A percentile compares a stretch with the other conserved stretches of the same genome.
Evolutionary conservation across 345 rosid species (phyloP).

Genomic region (Mangifera indica): DNA sequence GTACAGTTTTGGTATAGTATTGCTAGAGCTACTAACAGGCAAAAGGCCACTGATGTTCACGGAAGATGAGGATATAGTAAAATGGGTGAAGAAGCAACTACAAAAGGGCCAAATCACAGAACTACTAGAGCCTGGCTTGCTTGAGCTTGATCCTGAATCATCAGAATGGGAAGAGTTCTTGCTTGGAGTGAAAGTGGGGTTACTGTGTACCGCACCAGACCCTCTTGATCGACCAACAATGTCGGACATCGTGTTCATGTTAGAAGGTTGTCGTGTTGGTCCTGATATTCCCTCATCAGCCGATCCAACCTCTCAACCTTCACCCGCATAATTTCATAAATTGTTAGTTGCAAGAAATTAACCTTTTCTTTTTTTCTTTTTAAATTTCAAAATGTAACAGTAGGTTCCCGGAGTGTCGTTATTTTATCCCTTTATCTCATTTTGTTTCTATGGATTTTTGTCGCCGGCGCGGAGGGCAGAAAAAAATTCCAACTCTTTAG

Average conservation of each 20-base stretch:
- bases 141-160: conserved; percentile 90
- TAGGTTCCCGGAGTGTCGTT: too few relatives aligned
- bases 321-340: conserved; percentile 54
- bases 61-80: conserved; percentile 91
- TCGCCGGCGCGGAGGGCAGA: too few relatives aligned
- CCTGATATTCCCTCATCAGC: conserved; percentile 83
- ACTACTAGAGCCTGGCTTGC: conserved; percentile 82
- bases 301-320: conserved; percentile 77
- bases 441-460: too few relatives aligned
- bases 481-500: too few relatives aligned
- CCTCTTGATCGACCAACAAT: conserved; percentile 85
- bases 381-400: too few relatives aligned
- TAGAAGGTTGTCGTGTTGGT: conserved; percentile 94
- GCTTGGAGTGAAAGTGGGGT: conserved; percentile 89
- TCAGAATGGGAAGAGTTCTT: conserved; percentile 99
- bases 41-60: conserved; percentile 92
- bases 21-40: conserved; percentile 83
- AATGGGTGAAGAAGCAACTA: conserved; percentile 95
- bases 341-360: background rate
- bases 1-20: conserved; percentile 91
- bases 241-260: conserved; percentile 94
- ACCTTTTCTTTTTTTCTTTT: too few relatives aligned
- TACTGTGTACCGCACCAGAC: conserved; percentile 84
- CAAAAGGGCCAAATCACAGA: conserved; percentile 85
- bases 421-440: too few relatives aligned